These are phyloP conservation scores for Saccharum officinarum DNA, from an alignment of 176 grass and related monocot species.

Conservation along the genomic window DNA sequence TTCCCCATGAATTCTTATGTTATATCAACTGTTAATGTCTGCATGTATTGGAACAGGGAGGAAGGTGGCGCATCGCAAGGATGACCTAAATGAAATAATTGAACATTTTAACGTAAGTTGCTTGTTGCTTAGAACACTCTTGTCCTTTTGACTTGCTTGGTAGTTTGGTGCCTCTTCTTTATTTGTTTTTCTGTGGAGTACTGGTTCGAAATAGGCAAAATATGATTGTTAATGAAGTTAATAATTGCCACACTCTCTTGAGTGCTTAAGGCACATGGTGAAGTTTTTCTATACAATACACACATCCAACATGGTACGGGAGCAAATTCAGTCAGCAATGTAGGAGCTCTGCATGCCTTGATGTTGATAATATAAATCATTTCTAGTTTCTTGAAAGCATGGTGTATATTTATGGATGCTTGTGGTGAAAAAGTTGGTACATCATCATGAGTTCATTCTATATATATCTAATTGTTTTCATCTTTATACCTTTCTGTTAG, in stretches of 20 bases:
- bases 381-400: neutral
- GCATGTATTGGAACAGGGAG: constrained; percentile 52
- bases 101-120: constrained; percentile 96
- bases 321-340: neutral
- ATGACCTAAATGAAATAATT: constrained; percentile 71
- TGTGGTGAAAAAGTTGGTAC: neutral
- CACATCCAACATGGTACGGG: neutral
- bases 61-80: constrained; percentile 84
- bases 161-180: neutral
- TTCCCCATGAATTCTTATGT: constrained; percentile 15
- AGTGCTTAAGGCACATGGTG: neutral
- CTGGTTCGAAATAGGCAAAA: neutral
- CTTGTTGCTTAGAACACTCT: neutral
- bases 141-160: neutral
- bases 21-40: constrained; percentile 25
- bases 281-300: neutral
- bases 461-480: constrained; percentile 1
- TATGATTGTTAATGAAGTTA: neutral
- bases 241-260: neutral
- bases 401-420: neutral
- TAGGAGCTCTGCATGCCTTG: neutral
- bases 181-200: neutral
- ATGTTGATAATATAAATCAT: neutral
- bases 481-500: neutral
- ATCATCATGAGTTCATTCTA: constrained; percentile 13